Conservation (phyloP, 1,284 basidiomycete genomes). For the Moesziomyces sp. region DNA sequence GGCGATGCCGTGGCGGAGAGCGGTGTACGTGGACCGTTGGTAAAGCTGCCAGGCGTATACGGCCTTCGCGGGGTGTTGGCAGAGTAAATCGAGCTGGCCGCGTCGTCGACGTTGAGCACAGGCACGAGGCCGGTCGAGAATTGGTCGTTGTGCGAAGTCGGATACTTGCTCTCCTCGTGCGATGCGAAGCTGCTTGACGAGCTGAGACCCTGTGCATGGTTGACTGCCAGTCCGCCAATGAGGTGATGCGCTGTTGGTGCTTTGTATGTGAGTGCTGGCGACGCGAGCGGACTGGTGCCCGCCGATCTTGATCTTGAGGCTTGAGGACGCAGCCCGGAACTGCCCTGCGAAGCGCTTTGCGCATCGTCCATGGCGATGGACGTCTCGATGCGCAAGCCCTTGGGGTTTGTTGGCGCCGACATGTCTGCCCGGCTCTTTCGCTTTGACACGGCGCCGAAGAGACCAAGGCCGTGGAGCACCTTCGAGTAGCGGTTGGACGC, state of each 20-base stretch:
- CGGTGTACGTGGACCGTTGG: constrained; percentile 23
- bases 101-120: constrained; percentile 27
- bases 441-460: constrained; percentile 19
- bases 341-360: background rate
- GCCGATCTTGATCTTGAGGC: background rate
- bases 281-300: constrained; percentile 5
- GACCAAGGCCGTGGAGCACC: constrained; percentile 22
- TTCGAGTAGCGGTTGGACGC: constrained; percentile 25
- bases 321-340: background rate
- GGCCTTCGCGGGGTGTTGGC: constrained; percentile 18
- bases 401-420: constrained; percentile 5
- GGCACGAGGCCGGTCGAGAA: constrained; percentile 34
- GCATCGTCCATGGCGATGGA: constrained; percentile 11
- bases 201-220: constrained; percentile 20
- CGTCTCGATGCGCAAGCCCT: constrained; percentile 20
- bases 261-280: constrained; percentile 10
- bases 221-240: constrained; percentile 14
- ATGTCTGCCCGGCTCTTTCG: constrained; percentile 12
- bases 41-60: constrained; percentile 37
- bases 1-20: constrained; percentile 27
- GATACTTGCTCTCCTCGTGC: constrained; percentile 27
- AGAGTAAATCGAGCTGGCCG: constrained; percentile 21
- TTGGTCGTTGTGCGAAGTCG: constrained; percentile 15
- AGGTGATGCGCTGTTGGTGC: constrained; percentile 21
- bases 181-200: constrained; percentile 21